Conservation (phyloP, 768 basidiomycete species). For the Boletus reticulatus region DNA sequence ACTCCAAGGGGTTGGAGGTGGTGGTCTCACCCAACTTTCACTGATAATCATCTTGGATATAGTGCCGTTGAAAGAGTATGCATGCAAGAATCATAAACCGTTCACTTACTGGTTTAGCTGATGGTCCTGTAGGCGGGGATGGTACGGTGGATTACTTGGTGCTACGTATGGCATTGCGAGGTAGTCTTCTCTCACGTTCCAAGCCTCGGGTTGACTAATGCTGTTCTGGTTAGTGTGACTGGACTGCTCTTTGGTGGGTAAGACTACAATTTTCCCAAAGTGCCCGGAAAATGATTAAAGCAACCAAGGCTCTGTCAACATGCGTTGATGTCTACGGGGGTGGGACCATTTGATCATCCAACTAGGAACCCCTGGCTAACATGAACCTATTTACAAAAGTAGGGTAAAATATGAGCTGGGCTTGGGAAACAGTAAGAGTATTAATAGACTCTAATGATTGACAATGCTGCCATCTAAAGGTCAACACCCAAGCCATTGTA, state of each 20-base stretch:
- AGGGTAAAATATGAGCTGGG: too few relatives aligned
- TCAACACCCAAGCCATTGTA: too few relatives aligned
- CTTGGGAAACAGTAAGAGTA: too few relatives aligned
- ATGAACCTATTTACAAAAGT: too few relatives aligned
- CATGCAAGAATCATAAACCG: background rate
- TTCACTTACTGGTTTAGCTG: background rate
- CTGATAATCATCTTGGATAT: conserved; percentile 83
- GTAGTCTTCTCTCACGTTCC: conserved; percentile 14
- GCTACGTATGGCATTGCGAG: conserved; percentile 76
- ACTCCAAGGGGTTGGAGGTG: conserved; percentile 81
- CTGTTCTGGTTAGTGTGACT: conserved; percentile 43
- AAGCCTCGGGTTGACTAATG: background rate
- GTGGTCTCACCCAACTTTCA: conserved; percentile 71
- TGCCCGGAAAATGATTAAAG: background rate
- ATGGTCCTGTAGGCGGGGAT: conserved; percentile 55
- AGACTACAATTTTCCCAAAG: conserved; percentile 24
- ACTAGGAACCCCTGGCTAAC: too few relatives aligned
- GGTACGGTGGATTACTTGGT: conserved; percentile 72
- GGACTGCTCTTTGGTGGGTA: conserved; percentile 85
- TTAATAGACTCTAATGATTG: too few relatives aligned
- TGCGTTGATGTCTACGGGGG: too few relatives aligned
- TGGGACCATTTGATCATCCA: too few relatives aligned
- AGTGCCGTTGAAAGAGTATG: conserved; percentile 74
- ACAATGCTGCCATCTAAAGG: too few relatives aligned
- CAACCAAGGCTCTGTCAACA: conserved; percentile 54